These are phyloP conservation scores for Fermentozyma sake DNA, from an alignment of 1,139 yeast genomes.

Conservation along the genomic window DNA sequence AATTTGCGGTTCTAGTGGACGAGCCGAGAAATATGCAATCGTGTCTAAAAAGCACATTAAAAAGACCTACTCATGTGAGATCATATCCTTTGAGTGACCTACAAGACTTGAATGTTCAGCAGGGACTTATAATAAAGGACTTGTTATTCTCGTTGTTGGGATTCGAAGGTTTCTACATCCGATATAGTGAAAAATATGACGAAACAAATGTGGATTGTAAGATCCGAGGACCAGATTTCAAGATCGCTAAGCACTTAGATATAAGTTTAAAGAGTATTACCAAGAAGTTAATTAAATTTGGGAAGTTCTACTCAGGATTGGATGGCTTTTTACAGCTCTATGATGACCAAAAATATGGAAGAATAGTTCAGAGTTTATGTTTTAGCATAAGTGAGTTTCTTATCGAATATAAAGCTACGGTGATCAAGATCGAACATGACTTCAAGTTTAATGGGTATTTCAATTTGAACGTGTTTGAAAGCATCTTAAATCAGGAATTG, in stretches of 20 bases:
- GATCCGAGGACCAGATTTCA: slow-evolving; percentile 69
- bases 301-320: slow-evolving; percentile 58
- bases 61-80: slow-evolving; percentile 19
- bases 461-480: slow-evolving; percentile 33
- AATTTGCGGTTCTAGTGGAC: no score
- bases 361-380: slow-evolving; percentile 71
- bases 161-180: slow-evolving; percentile 71
- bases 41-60: no score
- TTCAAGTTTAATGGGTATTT: slow-evolving; percentile 40
- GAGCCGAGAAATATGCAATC: no score
- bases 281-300: slow-evolving; percentile 54
- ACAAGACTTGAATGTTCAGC: slow-evolving; percentile 52
- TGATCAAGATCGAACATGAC: slow-evolving; percentile 52
- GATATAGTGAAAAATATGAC: slow-evolving; percentile 61
- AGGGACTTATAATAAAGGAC: slow-evolving; percentile 69
- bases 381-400: slow-evolving; percentile 50
- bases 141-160: slow-evolving; percentile 67
- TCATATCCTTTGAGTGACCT: slow-evolving; percentile 44
- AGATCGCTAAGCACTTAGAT: slow-evolving; percentile 69
- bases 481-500: slow-evolving; percentile 26
- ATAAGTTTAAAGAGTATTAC: slow-evolving; percentile 72
- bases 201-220: slow-evolving; percentile 30
- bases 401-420: slow-evolving; percentile 41
- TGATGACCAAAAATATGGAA: slow-evolving; percentile 55
- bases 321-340: slow-evolving; percentile 54